These are phyloP conservation scores for Bruguiera hainesii DNA, from an alignment of 441 rosid species.

Conservation along the genomic window DNA sequence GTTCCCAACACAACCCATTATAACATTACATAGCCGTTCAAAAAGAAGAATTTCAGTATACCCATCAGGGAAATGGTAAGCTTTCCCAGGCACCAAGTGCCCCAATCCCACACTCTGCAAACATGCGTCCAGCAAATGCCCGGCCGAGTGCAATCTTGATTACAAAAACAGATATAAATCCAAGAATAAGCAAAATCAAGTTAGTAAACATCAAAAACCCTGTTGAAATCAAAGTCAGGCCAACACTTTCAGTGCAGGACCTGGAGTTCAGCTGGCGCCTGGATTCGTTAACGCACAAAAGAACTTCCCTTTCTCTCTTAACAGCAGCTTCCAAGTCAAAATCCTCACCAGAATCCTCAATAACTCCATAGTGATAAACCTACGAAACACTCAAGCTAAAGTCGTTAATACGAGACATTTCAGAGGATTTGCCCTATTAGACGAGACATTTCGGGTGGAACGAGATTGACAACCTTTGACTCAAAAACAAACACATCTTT, in stretches of 20 bases:
- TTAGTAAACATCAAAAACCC: background rate
- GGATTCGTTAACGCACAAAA: conserved; percentile 53
- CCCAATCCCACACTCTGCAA: conserved; percentile 61
- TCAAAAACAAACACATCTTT: no score
- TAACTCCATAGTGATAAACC: conserved; percentile 73
- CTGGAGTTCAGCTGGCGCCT: conserved; percentile 74
- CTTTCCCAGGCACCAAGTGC: conserved; percentile 66
- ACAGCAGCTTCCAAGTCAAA: conserved; percentile 21
- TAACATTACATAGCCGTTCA: background rate
- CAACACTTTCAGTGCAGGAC: conserved; percentile 23
- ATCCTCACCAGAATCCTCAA: conserved; percentile 36
- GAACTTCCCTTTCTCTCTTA: conserved; percentile 45
- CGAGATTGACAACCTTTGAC: no score
- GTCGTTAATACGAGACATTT: no score
- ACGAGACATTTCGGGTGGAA: no score
- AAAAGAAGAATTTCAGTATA: conserved; percentile 25
- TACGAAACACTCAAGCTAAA: conserved; percentile 14
- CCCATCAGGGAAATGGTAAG: conserved; percentile 88
- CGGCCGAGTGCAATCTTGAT: conserved; percentile 76
- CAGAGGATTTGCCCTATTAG: no score
- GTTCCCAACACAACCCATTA: background rate
- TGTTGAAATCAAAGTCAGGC: background rate
- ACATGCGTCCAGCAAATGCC: conserved; percentile 73
- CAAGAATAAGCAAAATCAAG: background rate
- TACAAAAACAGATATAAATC: background rate